Conservation (phyloP, 371 early-diverging fungal genomes). For the Saksenaea vasiformis region DNA sequence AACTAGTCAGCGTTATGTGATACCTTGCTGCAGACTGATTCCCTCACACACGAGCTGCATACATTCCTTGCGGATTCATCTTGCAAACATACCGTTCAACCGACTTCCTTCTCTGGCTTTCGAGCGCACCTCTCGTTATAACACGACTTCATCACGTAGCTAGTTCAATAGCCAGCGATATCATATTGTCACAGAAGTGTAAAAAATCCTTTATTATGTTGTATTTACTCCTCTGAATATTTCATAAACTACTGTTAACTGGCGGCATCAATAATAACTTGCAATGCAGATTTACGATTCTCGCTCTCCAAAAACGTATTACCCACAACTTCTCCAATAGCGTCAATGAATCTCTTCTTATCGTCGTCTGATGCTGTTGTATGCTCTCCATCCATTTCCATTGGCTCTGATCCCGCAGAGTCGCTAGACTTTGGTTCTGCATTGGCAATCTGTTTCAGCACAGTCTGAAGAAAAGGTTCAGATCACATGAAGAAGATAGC, state of each 20-base stretch:
- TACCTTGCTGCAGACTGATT: no score
- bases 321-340: constrained; percentile 7
- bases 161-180: no score
- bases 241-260: background rate
- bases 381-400: background rate
- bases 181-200: no score
- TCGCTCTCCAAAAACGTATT: background rate
- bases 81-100: no score
- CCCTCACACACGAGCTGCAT: no score
- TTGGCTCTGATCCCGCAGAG: constrained; percentile 9
- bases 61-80: no score
- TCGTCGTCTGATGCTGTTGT: constrained; percentile 12
- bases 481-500: background rate
- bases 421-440: background rate
- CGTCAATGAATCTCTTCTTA: background rate
- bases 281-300: background rate
- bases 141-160: no score
- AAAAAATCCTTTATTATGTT: no score
- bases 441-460: constrained; percentile 4
- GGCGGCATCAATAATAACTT: background rate
- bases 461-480: background rate
- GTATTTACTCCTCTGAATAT: no score
- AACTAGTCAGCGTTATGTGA: no score
- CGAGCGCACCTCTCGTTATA: no score
- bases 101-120: no score